phyloP scores from a whole-genome alignment of 2,329 filamentous ascomycete species.

The Scedosporium apiospermum region DNA sequence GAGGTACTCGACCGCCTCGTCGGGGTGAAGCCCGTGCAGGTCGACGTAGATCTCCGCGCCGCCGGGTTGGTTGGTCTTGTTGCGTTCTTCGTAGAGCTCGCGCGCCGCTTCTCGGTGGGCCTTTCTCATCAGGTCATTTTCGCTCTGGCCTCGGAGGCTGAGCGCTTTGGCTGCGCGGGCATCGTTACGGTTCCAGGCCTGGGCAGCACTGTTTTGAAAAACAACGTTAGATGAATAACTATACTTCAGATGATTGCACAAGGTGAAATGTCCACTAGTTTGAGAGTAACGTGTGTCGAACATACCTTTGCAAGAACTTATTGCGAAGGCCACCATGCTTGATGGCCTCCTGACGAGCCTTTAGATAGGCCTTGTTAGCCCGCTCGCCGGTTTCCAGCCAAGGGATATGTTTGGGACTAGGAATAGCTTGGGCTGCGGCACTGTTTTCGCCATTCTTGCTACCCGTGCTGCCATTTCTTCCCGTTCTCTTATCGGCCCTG shows the following conservation, averaged over 20 bases:
- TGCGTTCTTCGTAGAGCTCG: conserved; percentile 88
- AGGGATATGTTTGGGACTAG: conserved; percentile 82
- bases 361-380: conserved; percentile 89
- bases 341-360: conserved; percentile 89
- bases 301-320: conserved; percentile 89
- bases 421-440: conserved; percentile 71
- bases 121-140: conserved; percentile 96
- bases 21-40: conserved; percentile 94
- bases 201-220: conserved; percentile 59
- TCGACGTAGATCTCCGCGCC: conserved; percentile 82
- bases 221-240: conserved; percentile 2
- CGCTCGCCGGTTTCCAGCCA: conserved; percentile 91
- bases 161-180: conserved; percentile 91
- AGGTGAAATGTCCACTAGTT: too few relatives aligned
- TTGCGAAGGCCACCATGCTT: conserved; percentile 94
- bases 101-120: conserved; percentile 89
- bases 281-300: conserved; percentile 1
- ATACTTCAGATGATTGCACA: background rate
- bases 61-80: conserved; percentile 51
- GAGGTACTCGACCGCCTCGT: conserved; percentile 92
- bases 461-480: conserved; percentile 55
- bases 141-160: conserved; percentile 86
- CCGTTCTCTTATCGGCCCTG: conserved; percentile 50
- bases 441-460: conserved; percentile 68
- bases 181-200: conserved; percentile 98